Conservation (phyloP, 768 basidiomycete species). For the Hypsizygus marmoreus region DNA sequence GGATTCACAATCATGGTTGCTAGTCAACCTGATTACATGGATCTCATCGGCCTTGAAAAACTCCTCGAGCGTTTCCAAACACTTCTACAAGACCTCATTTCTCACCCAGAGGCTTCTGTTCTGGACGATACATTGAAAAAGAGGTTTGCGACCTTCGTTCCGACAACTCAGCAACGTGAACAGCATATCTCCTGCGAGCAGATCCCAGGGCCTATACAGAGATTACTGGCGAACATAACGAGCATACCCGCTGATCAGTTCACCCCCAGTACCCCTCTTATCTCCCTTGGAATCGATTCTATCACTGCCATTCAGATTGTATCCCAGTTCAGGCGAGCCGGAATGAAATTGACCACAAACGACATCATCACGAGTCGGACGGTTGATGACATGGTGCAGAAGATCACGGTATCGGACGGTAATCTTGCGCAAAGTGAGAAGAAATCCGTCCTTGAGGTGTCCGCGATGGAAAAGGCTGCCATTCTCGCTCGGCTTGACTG, state of each 20-base stretch:
- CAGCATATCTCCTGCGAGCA: background rate
- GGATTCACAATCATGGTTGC: conserved; percentile 37
- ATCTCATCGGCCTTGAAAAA: conserved; percentile 20
- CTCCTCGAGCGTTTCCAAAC: conserved; percentile 20
- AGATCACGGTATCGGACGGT: conserved; percentile 5
- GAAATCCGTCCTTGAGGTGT: conserved; percentile 4
- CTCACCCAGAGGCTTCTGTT: conserved; percentile 13
- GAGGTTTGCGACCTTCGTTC: background rate
- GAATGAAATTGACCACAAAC: conserved; percentile 33
- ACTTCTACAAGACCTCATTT: conserved; percentile 16
- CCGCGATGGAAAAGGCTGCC: conserved; percentile 18
- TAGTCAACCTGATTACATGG: conserved; percentile 32
- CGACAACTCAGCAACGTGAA: background rate
- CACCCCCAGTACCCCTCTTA: conserved; percentile 34
- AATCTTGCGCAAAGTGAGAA: background rate
- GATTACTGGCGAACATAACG: conserved; percentile 22
- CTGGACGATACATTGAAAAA: conserved; percentile 11
- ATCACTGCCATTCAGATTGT: conserved; percentile 50
- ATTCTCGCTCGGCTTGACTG: conserved; percentile 22
- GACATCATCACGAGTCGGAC: conserved; percentile 45
- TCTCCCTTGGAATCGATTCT: conserved; percentile 48
- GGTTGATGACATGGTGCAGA: conserved; percentile 30
- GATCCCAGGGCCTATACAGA: conserved; percentile 5
- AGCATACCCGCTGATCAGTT: conserved; percentile 31
- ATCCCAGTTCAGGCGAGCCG: conserved; percentile 38